Percentiles rank a stretch among this genome's conserved stretches.
Evolutionary conservation across 257 asterid genomes (phyloP).

Genomic region (Fraxinus quadrangulata): DNA sequence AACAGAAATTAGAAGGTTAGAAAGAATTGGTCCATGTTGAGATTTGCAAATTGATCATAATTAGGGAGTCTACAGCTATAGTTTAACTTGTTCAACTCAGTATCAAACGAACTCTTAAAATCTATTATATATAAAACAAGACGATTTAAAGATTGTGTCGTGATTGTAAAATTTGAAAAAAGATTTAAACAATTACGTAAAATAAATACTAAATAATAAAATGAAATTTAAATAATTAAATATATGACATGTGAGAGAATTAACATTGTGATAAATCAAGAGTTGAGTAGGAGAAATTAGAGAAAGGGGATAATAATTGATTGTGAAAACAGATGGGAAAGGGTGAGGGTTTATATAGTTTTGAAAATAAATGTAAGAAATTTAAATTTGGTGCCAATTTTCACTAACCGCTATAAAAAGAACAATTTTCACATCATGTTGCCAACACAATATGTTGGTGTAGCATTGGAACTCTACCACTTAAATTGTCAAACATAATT

Average conservation of each 20-base stretch:
- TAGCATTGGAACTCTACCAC: not conserved
- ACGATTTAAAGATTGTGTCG: not conserved
- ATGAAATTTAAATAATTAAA: not conserved
- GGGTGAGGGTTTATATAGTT: not conserved
- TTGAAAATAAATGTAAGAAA: not conserved
- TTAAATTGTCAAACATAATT: not conserved
- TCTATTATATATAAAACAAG: not conserved
- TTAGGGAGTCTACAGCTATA: not conserved
- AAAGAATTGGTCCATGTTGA: not conserved
- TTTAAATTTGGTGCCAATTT: not conserved
- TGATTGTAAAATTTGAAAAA: not conserved
- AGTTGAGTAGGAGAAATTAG: not conserved
- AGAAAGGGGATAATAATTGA: not conserved
- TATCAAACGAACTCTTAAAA: not conserved
- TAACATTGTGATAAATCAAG: not conserved
- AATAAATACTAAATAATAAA: not conserved
- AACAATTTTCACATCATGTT: not conserved
- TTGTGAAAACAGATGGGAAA: not conserved
- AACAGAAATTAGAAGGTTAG: not conserved
- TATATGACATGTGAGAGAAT: not conserved
- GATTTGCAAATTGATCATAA: not conserved
- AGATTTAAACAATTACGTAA: not conserved
- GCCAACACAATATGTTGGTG: not conserved
- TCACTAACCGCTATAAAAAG: not conserved
- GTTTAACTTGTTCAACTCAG: not conserved